These are phyloP conservation scores for Fusarium succisae DNA, from an alignment of 2,329 filamentous ascomycete species.

Conservation along the genomic window DNA sequence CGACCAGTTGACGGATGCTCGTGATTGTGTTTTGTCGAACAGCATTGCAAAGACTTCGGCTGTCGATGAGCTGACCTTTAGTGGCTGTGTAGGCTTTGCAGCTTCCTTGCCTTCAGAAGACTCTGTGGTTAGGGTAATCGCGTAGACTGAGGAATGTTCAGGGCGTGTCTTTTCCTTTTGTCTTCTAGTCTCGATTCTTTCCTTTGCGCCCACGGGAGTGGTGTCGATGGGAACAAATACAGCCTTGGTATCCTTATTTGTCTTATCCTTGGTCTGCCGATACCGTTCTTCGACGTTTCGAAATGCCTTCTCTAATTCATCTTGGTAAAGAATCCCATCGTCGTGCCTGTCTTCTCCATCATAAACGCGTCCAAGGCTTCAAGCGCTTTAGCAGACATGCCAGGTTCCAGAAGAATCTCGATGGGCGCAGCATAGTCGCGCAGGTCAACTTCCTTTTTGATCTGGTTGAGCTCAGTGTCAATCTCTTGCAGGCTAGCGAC, in stretches of 20 bases:
- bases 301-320: conserved; percentile 53
- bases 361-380: conserved; percentile 50
- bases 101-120: neutral
- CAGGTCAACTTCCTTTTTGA: conserved; percentile 53
- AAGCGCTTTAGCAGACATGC: conserved; percentile 49
- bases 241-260: conserved; percentile 24
- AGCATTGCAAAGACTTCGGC: conserved; percentile 50
- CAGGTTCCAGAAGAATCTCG: conserved; percentile 53
- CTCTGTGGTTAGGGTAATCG: conserved; percentile 33
- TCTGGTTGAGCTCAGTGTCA: conserved; percentile 49
- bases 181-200: conserved; percentile 47
- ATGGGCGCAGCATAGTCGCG: conserved; percentile 53
- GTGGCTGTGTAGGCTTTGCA: neutral
- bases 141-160: conserved; percentile 47
- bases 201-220: conserved; percentile 31
- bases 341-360: conserved; percentile 49
- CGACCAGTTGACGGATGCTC: conserved; percentile 48
- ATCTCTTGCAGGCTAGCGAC: conserved; percentile 46
- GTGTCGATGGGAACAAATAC: conserved; percentile 9
- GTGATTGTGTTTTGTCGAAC: conserved; percentile 44
- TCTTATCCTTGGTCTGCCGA: conserved; percentile 38
- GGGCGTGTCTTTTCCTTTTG: conserved; percentile 58
- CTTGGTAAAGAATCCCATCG: conserved; percentile 55
- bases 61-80: conserved; percentile 52
- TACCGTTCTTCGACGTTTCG: conserved; percentile 45